Evolutionary conservation across 495 filamentous ascomycete species (phyloP), one percentile per base, ranked within the genome.

Genomic region (Hapsidospora chrysogenum): DNA sequence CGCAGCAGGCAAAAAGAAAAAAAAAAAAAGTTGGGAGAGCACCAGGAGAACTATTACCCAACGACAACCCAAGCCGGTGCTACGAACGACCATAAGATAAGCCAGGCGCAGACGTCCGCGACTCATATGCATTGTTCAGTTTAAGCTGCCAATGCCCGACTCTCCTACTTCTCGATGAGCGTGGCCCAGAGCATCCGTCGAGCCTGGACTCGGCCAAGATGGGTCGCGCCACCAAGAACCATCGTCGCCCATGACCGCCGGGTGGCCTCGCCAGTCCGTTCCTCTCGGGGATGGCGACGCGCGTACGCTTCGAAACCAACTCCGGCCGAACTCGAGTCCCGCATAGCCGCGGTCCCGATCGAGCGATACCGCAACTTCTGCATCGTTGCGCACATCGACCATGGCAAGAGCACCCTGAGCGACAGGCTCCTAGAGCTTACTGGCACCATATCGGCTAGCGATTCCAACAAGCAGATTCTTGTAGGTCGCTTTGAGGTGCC

Each of bases 331-430:
- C 66, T 93, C 13, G 89, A 96, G 53, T 58, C 60, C 27, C 69
- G 89, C 44, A 96, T 97, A 35, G 64, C 79, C 8, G 76, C 68
- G 1, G 94, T 97, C 40, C 89, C 89, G 3, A 72, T 96, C 41
- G 79, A 85, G 19, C 78, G 86, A 13, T 97, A 83, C 53, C 78
- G 89, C 25, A 97, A 97, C 52, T 85, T 97, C 51, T 97, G 89
- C 51, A 96, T 97, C 48, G 89, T 97, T 36, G 89, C 89, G 4
- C 89, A 97, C 54, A 92, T 97, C 56, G 89, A 97, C 57, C 89
- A 97, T 76, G 89, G 89, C 50, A 97, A 97, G 53, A 84, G 76
- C 41, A 97, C 89, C 4, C 79, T 97, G 38, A 80, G 72, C 39
- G 89, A 97, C 44, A 78, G 89, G 8, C 61, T 97, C 20, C 71